These are phyloP conservation scores for Flaveria sonorensis DNA, from an alignment of 129 eudicot genomes.

Conservation along the genomic window DNA sequence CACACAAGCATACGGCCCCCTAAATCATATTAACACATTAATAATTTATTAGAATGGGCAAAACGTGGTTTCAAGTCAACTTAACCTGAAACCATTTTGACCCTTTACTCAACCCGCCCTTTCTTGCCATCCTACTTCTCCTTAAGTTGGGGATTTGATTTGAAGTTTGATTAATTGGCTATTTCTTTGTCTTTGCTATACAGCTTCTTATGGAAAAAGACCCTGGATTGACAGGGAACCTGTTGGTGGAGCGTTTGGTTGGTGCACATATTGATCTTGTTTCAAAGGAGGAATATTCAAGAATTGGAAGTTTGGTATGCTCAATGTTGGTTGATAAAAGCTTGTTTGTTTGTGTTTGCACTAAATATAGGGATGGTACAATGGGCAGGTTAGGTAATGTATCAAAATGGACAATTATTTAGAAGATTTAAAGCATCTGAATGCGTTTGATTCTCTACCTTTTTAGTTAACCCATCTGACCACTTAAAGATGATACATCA, in stretches of 20 bases:
- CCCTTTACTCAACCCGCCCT: neutral
- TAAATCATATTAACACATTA: neutral
- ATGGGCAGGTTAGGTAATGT: neutral
- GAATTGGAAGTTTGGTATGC: conserved; percentile 78
- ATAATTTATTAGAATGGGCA: neutral
- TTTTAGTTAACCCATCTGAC: neutral
- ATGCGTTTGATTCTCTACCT: neutral
- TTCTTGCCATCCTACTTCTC: neutral
- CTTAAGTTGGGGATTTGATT: neutral
- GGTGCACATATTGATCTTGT: conserved; percentile 98
- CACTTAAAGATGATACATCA: neutral
- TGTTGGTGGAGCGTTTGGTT: conserved; percentile 91
- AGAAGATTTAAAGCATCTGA: neutral
- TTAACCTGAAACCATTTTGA: neutral
- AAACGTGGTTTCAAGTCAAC: neutral
- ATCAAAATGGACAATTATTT: neutral
- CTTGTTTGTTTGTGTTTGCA: neutral
- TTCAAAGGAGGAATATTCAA: conserved; percentile 93
- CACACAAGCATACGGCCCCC: neutral
- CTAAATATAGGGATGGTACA: neutral
- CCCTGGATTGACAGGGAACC: conserved; percentile 98
- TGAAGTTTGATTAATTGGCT: neutral
- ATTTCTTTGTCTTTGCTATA: neutral
- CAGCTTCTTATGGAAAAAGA: conserved; percentile 84
- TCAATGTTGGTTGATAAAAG: neutral